phyloP scores from a whole-genome alignment of 805 yeast genomes.

The Tetrapisispora fleetii region DNA sequence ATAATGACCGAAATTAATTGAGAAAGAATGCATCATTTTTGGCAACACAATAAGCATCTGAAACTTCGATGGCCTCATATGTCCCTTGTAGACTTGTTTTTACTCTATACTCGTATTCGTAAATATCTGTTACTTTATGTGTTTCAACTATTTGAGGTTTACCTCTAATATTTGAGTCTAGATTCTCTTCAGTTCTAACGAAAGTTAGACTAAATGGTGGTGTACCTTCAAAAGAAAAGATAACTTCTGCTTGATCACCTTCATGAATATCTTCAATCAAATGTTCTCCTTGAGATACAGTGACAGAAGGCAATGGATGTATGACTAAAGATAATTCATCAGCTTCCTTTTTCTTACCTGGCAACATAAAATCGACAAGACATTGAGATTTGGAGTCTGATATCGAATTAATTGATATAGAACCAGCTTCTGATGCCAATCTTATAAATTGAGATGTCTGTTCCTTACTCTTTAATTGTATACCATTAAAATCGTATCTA shows the following conservation, averaged over 20 bases:
- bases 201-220: slow-evolving; percentile 89
- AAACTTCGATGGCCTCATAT: slow-evolving; percentile 85
- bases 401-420: slow-evolving; percentile 51
- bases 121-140: slow-evolving; percentile 47
- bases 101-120: slow-evolving; percentile 58
- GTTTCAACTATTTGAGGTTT: slow-evolving; percentile 54
- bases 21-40: slow-evolving; percentile 32
- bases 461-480: slow-evolving; percentile 47
- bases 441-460: slow-evolving; percentile 45
- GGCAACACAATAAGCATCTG: slow-evolving; percentile 68
- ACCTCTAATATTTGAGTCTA: slow-evolving; percentile 33
- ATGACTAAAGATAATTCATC: slow-evolving; percentile 32
- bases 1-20: slow-evolving; percentile 6
- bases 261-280: slow-evolving; percentile 78
- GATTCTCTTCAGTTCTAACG: slow-evolving; percentile 52
- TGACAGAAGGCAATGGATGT: slow-evolving; percentile 68
- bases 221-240: slow-evolving; percentile 70
- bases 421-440: slow-evolving; percentile 78
- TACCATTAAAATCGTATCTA: slow-evolving; percentile 61
- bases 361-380: slow-evolving; percentile 44
- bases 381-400: slow-evolving; percentile 72
- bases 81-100: slow-evolving; percentile 83
- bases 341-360: slow-evolving; percentile 26
- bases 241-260: slow-evolving; percentile 87
- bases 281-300: slow-evolving; percentile 68